Evolutionary conservation across 2,329 filamentous ascomycete genomes (phyloP).

Genomic region (Penicillium crustosum): DNA sequence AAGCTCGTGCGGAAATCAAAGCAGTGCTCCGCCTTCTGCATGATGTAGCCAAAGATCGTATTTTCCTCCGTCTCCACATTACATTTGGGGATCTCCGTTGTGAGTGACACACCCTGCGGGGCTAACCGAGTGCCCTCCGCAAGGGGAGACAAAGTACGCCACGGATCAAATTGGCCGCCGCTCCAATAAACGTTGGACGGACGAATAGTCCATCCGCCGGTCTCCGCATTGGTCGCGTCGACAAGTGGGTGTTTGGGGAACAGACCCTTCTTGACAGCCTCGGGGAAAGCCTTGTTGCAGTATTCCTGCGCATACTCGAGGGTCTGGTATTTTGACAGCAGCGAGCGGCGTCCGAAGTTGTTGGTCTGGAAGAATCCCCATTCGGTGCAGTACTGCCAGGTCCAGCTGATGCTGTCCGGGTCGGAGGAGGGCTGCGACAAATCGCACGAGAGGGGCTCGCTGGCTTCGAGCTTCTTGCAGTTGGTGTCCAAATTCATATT

Average conservation of each 20-base stretch:
- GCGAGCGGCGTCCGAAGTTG: conserved; percentile 49
- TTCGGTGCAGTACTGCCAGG: conserved; percentile 55
- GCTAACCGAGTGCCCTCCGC: conserved; percentile 41
- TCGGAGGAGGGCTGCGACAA: conserved; percentile 38
- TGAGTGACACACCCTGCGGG: conserved; percentile 39
- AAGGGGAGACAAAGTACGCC: conserved; percentile 50
- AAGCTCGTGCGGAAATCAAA: conserved; percentile 48
- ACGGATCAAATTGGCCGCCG: conserved; percentile 54
- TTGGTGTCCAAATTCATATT: conserved; percentile 44
- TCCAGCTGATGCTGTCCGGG: conserved; percentile 46
- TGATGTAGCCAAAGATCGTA: conserved; percentile 51
- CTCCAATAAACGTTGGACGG: conserved; percentile 55
- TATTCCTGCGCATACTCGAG: conserved; percentile 46
- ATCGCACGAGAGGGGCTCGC: conserved; percentile 36
- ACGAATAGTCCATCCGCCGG: conserved; percentile 54
- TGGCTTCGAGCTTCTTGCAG: conserved; percentile 36
- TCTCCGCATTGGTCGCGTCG: conserved; percentile 43
- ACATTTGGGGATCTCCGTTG: conserved; percentile 47
- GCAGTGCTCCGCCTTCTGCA: conserved; percentile 50
- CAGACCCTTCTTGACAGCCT: conserved; percentile 38
- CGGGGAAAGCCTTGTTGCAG: conserved; percentile 52
- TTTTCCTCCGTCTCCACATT: conserved; percentile 36
- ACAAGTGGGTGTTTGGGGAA: conserved; percentile 45
- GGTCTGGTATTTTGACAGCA: conserved; percentile 51
- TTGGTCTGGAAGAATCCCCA: conserved; percentile 53